These are phyloP conservation scores for Gossypium turneri DNA, from an alignment of 345 rosid species.

Conservation along the genomic window DNA sequence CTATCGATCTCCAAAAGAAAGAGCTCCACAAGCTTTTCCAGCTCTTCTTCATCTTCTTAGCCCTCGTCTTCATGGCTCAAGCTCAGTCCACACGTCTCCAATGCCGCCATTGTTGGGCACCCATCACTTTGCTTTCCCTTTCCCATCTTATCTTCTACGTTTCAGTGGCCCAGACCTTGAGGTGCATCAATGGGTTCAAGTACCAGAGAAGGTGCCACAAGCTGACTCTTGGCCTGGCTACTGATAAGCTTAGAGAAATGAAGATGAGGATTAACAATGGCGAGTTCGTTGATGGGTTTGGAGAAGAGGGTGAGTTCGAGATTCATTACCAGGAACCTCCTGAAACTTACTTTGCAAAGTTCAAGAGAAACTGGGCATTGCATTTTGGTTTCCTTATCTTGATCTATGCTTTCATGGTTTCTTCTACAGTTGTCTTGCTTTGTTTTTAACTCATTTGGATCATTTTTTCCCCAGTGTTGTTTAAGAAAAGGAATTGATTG, in stretches of 20 bases:
- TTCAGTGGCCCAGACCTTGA: slow-evolving; percentile 83
- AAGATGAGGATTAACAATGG: slow-evolving; percentile 47
- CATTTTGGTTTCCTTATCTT: slow-evolving; percentile 88
- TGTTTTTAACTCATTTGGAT: slow-evolving; percentile 45
- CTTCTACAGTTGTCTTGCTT: slow-evolving; percentile 76
- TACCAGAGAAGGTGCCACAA: slow-evolving; percentile 96
- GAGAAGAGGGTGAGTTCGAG: slow-evolving; percentile 71
- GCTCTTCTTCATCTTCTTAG: slow-evolving; percentile 85
- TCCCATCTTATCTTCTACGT: slow-evolving; percentile 88
- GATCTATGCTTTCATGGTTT: slow-evolving; percentile 73
- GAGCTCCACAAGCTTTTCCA: slow-evolving; percentile 84
- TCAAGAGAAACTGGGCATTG: slow-evolving; percentile 94
- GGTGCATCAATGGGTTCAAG: slow-evolving; percentile 97
- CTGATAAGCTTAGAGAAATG: slow-evolving; percentile 77
- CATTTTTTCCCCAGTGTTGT: too few species aligned
- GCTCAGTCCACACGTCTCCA: slow-evolving; percentile 63
- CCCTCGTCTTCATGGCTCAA: slow-evolving; percentile 50
- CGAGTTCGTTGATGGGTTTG: slow-evolving; percentile 36
- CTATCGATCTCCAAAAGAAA: slow-evolving; percentile 95
- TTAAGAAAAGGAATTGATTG: background rate
- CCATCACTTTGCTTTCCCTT: slow-evolving; percentile 70
- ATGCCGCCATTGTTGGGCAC: slow-evolving; percentile 93
- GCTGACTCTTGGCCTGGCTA: slow-evolving; percentile 86
- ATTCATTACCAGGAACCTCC: slow-evolving; percentile 97
- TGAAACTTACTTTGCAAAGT: slow-evolving; percentile 86